Conservation (phyloP, 495 filamentous ascomycete genomes). For the Penicillium goetzii region DNA sequence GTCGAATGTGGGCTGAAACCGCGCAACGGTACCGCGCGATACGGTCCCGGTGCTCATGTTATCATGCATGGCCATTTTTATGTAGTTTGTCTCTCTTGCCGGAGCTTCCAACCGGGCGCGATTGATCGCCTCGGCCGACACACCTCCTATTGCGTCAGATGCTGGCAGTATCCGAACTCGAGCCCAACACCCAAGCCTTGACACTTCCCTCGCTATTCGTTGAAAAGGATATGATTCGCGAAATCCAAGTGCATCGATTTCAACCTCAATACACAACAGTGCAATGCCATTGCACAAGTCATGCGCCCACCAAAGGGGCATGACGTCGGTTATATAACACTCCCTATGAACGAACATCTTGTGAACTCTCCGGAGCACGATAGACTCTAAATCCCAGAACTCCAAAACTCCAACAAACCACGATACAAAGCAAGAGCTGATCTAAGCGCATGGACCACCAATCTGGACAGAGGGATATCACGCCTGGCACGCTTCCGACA, state of each 20-base stretch:
- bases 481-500: slow-evolving; percentile 39
- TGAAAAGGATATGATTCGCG: background rate
- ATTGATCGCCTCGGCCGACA: slow-evolving; percentile 20
- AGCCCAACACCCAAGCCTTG: background rate
- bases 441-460: background rate
- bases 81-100: slow-evolving; percentile 39
- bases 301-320: background rate
- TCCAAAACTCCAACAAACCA: background rate
- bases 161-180: slow-evolving; percentile 13
- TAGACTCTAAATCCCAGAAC: background rate
- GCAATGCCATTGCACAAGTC: background rate
- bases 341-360: background rate
- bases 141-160: slow-evolving; percentile 18
- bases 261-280: background rate
- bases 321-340: background rate
- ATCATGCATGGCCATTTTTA: slow-evolving; percentile 24
- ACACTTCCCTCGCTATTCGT: background rate
- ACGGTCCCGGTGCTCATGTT: slow-evolving; percentile 38
- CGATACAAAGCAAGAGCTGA: background rate
- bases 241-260: background rate
- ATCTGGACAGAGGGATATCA: background rate
- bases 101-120: slow-evolving; percentile 26
- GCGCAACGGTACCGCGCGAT: slow-evolving; percentile 33
- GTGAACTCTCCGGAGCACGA: background rate
- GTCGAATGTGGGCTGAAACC: slow-evolving; percentile 42